Conservation (phyloP, 495 filamentous ascomycete species). For the Choiromyces venosus region DNA sequence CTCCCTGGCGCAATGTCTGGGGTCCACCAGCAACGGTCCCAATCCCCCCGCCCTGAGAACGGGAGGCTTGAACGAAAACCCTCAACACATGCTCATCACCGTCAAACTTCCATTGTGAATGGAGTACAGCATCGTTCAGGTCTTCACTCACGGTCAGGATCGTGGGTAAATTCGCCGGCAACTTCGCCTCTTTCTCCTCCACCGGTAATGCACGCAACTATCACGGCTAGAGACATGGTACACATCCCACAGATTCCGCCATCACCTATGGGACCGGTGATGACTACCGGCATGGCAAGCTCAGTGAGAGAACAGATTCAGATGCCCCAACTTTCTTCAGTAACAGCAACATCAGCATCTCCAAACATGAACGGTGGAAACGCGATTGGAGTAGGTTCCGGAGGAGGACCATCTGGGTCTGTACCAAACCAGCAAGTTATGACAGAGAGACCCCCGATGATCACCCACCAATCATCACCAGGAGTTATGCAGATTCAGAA, state of each 20-base stretch:
- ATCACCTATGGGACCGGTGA: conserved; percentile 39
- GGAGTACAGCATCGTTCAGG: conserved; percentile 67
- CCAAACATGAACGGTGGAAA: conserved; percentile 14
- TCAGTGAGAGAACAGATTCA: conserved; percentile 38
- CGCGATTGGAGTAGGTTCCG: conserved; percentile 16
- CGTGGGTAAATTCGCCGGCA: conserved; percentile 57
- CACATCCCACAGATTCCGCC: conserved; percentile 41
- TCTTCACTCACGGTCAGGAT: conserved; percentile 68
- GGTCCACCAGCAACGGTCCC: conserved; percentile 51
- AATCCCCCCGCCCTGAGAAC: conserved; percentile 56
- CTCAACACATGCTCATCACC: conserved; percentile 79
- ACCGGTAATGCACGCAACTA: conserved; percentile 33
- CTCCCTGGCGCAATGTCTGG: conserved; percentile 43
- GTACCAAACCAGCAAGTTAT: conserved; percentile 10
- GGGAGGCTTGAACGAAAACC: conserved; percentile 61
- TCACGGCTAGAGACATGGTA: conserved; percentile 35
- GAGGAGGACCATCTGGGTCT: conserved; percentile 18
- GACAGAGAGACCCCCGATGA: conserved; percentile 27
- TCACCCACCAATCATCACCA: conserved; percentile 31
- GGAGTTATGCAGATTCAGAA: conserved; percentile 36
- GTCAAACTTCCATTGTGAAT: conserved; percentile 92
- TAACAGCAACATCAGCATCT: conserved; percentile 19
- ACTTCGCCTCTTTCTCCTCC: conserved; percentile 40
- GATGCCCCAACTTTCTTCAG: conserved; percentile 38
- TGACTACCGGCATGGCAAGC: conserved; percentile 15